Base-by-base conservation (phyloP, 768 basidiomycete species). In the Albatrellus ellisii region DNA sequence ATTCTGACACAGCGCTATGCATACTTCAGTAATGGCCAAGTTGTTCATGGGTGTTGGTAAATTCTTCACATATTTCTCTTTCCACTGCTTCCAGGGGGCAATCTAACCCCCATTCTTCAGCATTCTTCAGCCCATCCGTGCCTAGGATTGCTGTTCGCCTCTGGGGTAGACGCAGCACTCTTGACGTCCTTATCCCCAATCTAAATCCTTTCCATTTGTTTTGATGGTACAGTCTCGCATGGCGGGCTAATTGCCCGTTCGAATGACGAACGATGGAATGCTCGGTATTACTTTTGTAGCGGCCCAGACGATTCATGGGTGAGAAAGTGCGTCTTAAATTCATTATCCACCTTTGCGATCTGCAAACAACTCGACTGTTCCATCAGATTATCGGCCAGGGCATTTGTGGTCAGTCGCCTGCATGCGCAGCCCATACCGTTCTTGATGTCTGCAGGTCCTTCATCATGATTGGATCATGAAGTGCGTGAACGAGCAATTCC, bases 241-340 rank as follows among this genome's bases (percentile, higher is more conserved):
- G 47, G 47, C 3, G 47, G 47, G 2, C 31, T 20, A 15, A 26
- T 48, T 7, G 47, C 47, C 10, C 35, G 34, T 9, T 40, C 47
- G 2, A 31, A 37, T 15, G 20, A 36, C 18, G 34, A 48, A 25
- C 27, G 38, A 12, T 31, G 39, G 14, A 41, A 26, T 12, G 47
- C 47, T 11, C 20, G 17, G 4, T 45, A 26, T 15, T 46, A 34
- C 29, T 48, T 48, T 21, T 48, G 47, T 35, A 42, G 14, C 21
- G 47, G 40, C 9, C 27, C 35, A 15, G 20, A 18, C n/a, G 47
- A 48, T 24, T 40, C 47, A 3, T 48, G 44, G 47, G 32, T 48
- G 6, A 26, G 14, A 11, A 33, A 18, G 46, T 47, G 18, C 26
- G 46, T 26, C 12, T 26, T n/a, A 15, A n/a, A 7, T 36, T 39